Evolutionary conservation across 2,329 filamentous ascomycete species (phyloP), one percentile per base, ranked within the genome.

Genomic region (Botrytis porri): DNA sequence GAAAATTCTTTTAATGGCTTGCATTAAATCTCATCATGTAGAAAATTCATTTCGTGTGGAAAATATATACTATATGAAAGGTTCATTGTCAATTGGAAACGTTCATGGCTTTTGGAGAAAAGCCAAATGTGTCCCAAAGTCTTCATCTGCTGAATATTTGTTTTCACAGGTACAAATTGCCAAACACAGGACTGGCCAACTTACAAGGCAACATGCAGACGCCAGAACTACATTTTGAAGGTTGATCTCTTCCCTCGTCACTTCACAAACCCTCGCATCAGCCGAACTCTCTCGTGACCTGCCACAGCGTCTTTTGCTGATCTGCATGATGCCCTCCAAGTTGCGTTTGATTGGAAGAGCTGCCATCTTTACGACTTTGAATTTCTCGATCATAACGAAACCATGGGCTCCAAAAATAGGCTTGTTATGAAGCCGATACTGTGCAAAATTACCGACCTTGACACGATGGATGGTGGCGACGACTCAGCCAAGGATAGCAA

Each of bases 261-360:
- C n/a, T 48, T 76, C 20, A 72, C 41, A 20, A 75, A 75, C 9
- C 75, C 74, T 3, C 57, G 39, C 22, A 54, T 75, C 4, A 70
- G 64, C 2, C 69, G 74, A 41, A 76, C 67, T 8, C 39, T 76
- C 4, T 74, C 74, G 8, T 74, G 73, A 18, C 75, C 75, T 39
- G 70, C 74, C 0, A 48, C 41, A 7, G 70, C 74, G 6, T 73
- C 70, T 3, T 75, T 76, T 14, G 66, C 65, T 0, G 43, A 71
- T 1, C 61, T 76, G 16, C 73, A 75, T 51, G 8, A 66, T 3
- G 75, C 72, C 1, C 61, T 76, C 3, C 54, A 62, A 41, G 25
- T 67, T 35, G 69, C 74, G 7, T 75, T 75, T 54, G 73, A 54
- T 1, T 75, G 69, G 59, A 62, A 54, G 0, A 65, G 41, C 29